Evolutionary conservation across 306 rosid species (phyloP).

Genomic region (Chamaecrista fasciculata): DNA sequence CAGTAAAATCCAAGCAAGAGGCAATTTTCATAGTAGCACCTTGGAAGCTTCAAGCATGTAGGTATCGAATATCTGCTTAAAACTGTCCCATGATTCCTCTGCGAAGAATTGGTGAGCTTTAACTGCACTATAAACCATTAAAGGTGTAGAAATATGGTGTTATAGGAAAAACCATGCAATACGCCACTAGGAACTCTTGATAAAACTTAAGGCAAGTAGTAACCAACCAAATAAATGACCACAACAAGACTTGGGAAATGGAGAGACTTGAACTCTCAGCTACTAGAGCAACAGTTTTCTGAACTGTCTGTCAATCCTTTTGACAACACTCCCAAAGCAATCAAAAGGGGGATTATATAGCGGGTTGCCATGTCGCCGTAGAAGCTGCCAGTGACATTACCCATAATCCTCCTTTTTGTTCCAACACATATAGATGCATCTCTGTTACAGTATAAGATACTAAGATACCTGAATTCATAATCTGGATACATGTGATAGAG

Average conservation of each 20-base stretch:
- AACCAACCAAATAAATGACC: slow-evolving; percentile 37
- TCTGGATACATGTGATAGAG: slow-evolving; percentile 95
- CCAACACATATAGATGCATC: background rate
- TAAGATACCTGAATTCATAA: slow-evolving; percentile 92
- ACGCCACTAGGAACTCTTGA: slow-evolving; percentile 13
- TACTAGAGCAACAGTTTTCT: slow-evolving; percentile 82
- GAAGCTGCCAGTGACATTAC: slow-evolving; percentile 98
- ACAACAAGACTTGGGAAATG: slow-evolving; percentile 75
- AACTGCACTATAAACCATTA: slow-evolving; percentile 76
- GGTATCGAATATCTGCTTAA: slow-evolving; percentile 78
- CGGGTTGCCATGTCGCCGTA: slow-evolving; percentile 97
- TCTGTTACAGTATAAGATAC: slow-evolving; percentile 38
- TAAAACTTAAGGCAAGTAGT: background rate
- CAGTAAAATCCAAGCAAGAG: slow-evolving; percentile 5
- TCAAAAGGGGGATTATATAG: slow-evolving; percentile 68
- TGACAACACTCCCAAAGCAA: slow-evolving; percentile 96
- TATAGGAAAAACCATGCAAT: slow-evolving; percentile 31
- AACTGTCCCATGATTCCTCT: slow-evolving; percentile 92
- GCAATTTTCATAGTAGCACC: slow-evolving; percentile 45
- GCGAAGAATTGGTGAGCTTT: slow-evolving; percentile 96
- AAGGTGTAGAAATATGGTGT: slow-evolving; percentile 43
- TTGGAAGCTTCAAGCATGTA: slow-evolving; percentile 93
- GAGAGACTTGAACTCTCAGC: slow-evolving; percentile 99
- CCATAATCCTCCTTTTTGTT: slow-evolving; percentile 76
- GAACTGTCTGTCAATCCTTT: slow-evolving; percentile 98